Conservation (phyloP, 2,329 filamentous ascomycete genomes). For the Massarina eburnea region DNA sequence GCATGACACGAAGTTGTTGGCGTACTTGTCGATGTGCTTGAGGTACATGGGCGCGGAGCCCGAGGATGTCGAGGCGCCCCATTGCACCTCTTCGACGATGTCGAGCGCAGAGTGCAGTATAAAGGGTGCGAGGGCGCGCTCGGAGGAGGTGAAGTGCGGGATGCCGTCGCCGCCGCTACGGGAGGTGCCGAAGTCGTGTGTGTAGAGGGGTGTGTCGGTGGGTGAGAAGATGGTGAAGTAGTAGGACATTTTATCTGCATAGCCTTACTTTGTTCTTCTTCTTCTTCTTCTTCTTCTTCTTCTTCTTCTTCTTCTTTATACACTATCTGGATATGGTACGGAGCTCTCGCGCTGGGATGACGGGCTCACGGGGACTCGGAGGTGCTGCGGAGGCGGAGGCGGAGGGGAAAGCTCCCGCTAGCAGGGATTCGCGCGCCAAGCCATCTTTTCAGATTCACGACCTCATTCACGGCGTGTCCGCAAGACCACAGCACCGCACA, state of each 20-base stretch:
- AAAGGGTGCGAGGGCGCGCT: slow-evolving; percentile 95
- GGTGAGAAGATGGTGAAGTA: slow-evolving; percentile 97
- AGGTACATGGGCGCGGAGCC: slow-evolving; percentile 69
- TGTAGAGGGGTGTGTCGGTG: slow-evolving; percentile 93
- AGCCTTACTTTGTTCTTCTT: neutral
- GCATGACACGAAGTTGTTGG: slow-evolving; percentile 91
- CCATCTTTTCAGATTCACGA: slow-evolving; percentile 31
- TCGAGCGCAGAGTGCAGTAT: slow-evolving; percentile 92
- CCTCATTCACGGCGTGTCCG: slow-evolving; percentile 17
- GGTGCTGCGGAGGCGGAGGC: slow-evolving; percentile 13
- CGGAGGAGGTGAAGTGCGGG: slow-evolving; percentile 83
- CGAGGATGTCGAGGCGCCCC: slow-evolving; percentile 57
- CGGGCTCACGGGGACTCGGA: slow-evolving; percentile 11
- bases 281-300: neutral
- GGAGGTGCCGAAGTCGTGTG: slow-evolving; percentile 94
- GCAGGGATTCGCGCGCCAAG: slow-evolving; percentile 25
- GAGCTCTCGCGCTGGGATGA: slow-evolving; percentile 1
- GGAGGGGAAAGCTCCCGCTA: slow-evolving; percentile 19
- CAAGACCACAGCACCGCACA: slow-evolving; percentile 15
- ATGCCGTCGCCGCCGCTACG: slow-evolving; percentile 94
- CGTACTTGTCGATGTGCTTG: slow-evolving; percentile 95
- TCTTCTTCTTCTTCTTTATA: neutral
- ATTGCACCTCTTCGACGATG: slow-evolving; percentile 95
- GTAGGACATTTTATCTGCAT: slow-evolving; percentile 78
- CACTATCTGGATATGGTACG: neutral